Evolutionary conservation across 768 basidiomycete species (phyloP), one percentile per base, ranked within the genome.

Genomic region (Trametes coccinea): DNA sequence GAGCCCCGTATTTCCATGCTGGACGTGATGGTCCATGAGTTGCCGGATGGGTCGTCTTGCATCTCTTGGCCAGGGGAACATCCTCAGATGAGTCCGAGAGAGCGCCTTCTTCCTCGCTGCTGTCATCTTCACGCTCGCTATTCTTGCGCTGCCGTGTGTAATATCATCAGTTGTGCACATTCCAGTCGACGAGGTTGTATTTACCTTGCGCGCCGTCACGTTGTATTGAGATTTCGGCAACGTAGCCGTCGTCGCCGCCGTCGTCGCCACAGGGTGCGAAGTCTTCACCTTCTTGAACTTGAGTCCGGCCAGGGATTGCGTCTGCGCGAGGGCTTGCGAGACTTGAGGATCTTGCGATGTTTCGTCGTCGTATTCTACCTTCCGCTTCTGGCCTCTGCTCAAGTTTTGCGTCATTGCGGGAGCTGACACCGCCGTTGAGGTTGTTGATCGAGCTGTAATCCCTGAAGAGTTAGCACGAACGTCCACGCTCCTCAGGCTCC

Each of bases 241-340:
- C 34, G 34, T 37, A 37, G 11, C 34, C 34, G 34, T 31, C 27
- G 41, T 8, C 5, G 5, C 11, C 34, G 5, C 34, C 5, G 11
- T 11, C 11, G 34, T 11, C 5, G 34, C 34, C 14, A 47, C 47
- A 17, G 54, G 11, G 31, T 56, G 54, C 22, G 44, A 47, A 11
- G 54, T 56, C 54, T 56, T 56, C n/a, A 56, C 29, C 54, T 56
- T 56, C 54, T 47, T 56, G 34, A 56, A 56, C 54, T 47, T 56
- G 16, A 56, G 54, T 10, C 54, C 54, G 11, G 34, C 34, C 6
- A 37, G 34, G 11, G 34, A 37, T 37, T 37, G 34, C 34, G 54
- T 27, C 54, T 17, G 37, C 5, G 54, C 33, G 33, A 56, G 54
- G 6, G 54, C 54, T 9, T 56, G 31, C 17, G 7, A 4, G 5